These are phyloP conservation scores for Cladophialophora psammophila DNA, from an alignment of 2,329 filamentous ascomycete species.

Conservation along the genomic window DNA sequence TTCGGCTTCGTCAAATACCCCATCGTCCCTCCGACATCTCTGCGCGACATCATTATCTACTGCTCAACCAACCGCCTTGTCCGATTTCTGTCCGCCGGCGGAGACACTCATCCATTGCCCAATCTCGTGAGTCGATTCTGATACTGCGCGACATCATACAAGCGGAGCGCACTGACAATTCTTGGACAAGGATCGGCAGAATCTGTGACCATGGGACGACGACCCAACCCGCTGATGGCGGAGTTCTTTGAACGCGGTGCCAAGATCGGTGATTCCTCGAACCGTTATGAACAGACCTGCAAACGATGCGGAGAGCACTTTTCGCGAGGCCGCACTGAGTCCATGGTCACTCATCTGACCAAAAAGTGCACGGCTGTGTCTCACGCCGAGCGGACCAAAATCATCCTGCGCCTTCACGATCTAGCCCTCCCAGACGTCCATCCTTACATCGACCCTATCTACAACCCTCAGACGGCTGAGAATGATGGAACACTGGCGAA, in stretches of 20 bases:
- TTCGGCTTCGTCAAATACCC: background rate
- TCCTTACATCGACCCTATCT: slow-evolving; percentile 41
- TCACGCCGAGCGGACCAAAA: slow-evolving; percentile 76
- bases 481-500: slow-evolving; percentile 42
- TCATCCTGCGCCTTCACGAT: slow-evolving; percentile 75
- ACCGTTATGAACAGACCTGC: slow-evolving; percentile 90
- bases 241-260: slow-evolving; percentile 87
- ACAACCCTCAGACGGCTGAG: background rate
- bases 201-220: slow-evolving; percentile 72
- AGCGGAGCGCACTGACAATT: slow-evolving; percentile 24
- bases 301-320: slow-evolving; percentile 88
- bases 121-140: slow-evolving; percentile 25
- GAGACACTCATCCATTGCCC: slow-evolving; percentile 9
- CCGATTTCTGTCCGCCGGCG: slow-evolving; percentile 5
- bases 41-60: slow-evolving; percentile 13
- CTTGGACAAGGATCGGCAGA: slow-evolving; percentile 1
- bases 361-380: slow-evolving; percentile 86
- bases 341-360: slow-evolving; percentile 78
- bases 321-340: slow-evolving; percentile 86
- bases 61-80: slow-evolving; percentile 6
- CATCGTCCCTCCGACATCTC: background rate
- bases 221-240: slow-evolving; percentile 82
- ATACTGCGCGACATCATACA: slow-evolving; percentile 13
- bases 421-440: slow-evolving; percentile 57
- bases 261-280: slow-evolving; percentile 88